phyloP scores from a whole-genome alignment of 176 grass and related monocot genomes.

The Cocos nucifera region DNA sequence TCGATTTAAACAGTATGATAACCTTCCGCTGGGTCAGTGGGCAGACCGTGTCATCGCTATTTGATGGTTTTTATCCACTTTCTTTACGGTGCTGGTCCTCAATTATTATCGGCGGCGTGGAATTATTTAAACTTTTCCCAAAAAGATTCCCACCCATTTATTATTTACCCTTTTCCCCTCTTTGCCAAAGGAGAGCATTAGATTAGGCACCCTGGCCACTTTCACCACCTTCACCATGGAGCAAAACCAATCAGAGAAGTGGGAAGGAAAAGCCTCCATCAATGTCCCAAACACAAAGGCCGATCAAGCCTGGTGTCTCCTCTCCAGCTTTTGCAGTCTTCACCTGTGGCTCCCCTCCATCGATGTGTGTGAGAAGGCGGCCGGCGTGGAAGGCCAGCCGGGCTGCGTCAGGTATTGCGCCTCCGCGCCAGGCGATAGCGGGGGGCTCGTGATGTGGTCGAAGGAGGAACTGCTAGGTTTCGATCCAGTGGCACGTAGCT shows the following conservation, averaged over 20 bases:
- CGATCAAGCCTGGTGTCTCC: slow-evolving; percentile 42
- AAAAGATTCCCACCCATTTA: too few species aligned
- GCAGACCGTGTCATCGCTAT: too few species aligned
- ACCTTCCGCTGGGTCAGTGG: too few species aligned
- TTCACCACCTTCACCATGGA: background rate
- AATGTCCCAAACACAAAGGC: slow-evolving; percentile 29
- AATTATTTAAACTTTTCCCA: too few species aligned
- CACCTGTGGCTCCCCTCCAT: slow-evolving; percentile 43
- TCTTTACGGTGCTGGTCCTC: too few species aligned
- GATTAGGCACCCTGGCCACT: too few species aligned
- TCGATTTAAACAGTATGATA: too few species aligned
- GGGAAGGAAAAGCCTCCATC: slow-evolving; percentile 34
- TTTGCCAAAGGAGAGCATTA: too few species aligned
- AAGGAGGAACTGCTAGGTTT: slow-evolving; percentile 56
- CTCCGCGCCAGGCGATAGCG: background rate
- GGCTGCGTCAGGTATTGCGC: slow-evolving; percentile 57
- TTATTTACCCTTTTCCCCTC: too few species aligned
- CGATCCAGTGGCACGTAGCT: slow-evolving; percentile 14
- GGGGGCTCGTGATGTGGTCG: slow-evolving; percentile 20
- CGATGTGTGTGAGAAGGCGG: slow-evolving; percentile 37
- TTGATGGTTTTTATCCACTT: too few species aligned
- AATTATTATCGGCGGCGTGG: too few species aligned
- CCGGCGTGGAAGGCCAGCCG: slow-evolving; percentile 17
- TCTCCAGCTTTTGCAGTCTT: slow-evolving; percentile 58
- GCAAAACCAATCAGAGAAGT: slow-evolving; percentile 18